Base-by-base conservation (phyloP, 202 grass and related monocot genomes). In the Carex sylvatica region DNA sequence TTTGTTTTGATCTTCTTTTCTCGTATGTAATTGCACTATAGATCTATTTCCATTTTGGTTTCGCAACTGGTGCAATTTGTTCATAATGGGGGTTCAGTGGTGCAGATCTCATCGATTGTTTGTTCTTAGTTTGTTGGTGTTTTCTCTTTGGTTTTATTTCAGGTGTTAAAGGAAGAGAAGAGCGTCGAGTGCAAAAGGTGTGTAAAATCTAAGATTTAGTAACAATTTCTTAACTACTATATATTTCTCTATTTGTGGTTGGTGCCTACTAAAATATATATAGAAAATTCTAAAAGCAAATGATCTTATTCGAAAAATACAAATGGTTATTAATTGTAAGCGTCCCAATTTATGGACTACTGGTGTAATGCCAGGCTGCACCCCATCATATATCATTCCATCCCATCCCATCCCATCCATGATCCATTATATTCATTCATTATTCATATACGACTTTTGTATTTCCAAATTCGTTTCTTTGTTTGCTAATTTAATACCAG, bases 141-240 rank as follows among this genome's bases (percentile, higher is more conserved):
- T 80, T 22, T 19, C 28, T 49, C 56, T 87, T 84, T 86, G 85
- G 60, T 76, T 84, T 88, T 86, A 54, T 85, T 84, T 86, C 68
- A 70, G 80, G 59, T 28, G 46, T 11, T 14, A 55, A 46, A 20
- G 78, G 78, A 81, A 26, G 79, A 82, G 22, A 12, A 82, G 61
- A 82, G 49, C 42, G 44, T 35, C n/a, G 79, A 82, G 61, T 82
- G 79, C 77, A 82, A 67, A 83, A 87, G 92, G 88, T 84, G 88
- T 65, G 74, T 78, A 12, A 33, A 53, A 66, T 56, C 81, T 84
- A 83, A 84, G 82, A 82, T 73, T 84, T 80, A 82, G 28, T 55
- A 70, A 52, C 61, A 83, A 84, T 49, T 61, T 33, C 44, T 40
- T 42, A 83, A 40, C 10, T 44, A 44, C 69, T 38, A 67, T 65